Percentiles rank a stretch among this genome's conserved stretches.
These are phyloP conservation scores for Nothophytophthora sp. DNA, from an alignment of 352 stramenopile species.

Conservation along the genomic window DNA sequence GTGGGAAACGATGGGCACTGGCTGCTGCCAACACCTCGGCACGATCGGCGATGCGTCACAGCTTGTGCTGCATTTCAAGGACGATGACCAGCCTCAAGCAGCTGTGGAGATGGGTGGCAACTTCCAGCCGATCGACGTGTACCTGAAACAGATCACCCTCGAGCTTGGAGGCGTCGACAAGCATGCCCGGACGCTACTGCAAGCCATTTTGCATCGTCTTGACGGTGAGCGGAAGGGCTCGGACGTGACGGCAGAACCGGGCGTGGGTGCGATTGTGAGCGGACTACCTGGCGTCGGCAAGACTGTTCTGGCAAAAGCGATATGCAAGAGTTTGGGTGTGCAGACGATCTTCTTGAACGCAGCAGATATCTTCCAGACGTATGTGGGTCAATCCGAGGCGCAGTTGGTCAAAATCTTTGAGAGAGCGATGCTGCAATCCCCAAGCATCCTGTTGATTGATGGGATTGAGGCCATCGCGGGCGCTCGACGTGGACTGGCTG, in stretches of 20 bases:
- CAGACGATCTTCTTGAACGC: constrained; percentile 64
- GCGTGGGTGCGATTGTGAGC: constrained; percentile 64
- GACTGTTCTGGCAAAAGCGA: constrained; percentile 46
- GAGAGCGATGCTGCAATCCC: constrained; percentile 36
- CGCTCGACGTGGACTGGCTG: constrained; percentile 51
- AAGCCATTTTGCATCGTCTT: constrained; percentile 40
- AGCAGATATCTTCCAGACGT: constrained; percentile 95
- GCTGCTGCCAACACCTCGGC: constrained; percentile 42
- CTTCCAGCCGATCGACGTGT: constrained; percentile 31
- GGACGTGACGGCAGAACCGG: constrained; percentile 13
- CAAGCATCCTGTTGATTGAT: constrained; percentile 86
- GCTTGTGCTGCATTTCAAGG: constrained; percentile 33
- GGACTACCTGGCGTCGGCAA: constrained; percentile 79
- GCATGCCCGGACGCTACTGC: constrained; percentile 37
- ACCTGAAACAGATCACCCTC: constrained; percentile 28
- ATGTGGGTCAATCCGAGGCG: constrained; percentile 90
- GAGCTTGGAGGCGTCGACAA: constrained; percentile 42
- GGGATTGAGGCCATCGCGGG: constrained; percentile 90
- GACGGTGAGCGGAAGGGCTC: not conserved
- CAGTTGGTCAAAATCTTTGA: constrained; percentile 70
- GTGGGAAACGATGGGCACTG: constrained; percentile 20
- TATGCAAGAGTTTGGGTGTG: constrained; percentile 44
- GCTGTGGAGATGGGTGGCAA: not conserved
- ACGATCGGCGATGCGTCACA: constrained; percentile 19
- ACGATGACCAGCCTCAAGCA: not conserved